Evolutionary conservation across 306 rosid genomes (phyloP).

Genomic region (Prunus campanulata): DNA sequence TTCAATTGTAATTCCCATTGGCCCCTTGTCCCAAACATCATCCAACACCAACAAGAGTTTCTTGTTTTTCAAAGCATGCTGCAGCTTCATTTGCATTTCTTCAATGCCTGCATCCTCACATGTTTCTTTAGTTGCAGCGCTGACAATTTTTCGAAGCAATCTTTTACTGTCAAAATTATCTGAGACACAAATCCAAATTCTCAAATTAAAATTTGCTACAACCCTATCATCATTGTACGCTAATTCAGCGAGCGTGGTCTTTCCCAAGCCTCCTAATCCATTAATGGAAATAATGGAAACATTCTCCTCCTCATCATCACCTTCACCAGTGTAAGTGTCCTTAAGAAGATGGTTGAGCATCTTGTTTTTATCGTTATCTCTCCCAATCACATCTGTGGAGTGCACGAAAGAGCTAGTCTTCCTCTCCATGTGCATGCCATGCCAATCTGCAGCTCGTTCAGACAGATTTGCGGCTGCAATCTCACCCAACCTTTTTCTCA

Average conservation of each 20-base stretch:
- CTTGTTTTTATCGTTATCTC: too few species aligned
- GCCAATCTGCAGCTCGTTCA: too few species aligned
- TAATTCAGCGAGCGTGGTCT: conserved; percentile 16
- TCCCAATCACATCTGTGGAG: neutral
- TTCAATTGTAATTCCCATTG: neutral
- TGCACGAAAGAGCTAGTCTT: too few species aligned
- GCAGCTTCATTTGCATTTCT: neutral
- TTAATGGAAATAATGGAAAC: neutral
- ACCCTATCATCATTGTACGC: neutral
- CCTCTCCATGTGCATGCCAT: neutral
- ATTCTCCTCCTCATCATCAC: too few species aligned
- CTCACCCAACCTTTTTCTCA: too few species aligned
- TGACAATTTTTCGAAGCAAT: neutral
- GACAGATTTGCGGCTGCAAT: neutral
- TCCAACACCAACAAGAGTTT: conserved; percentile 12
- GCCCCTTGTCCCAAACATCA: conserved; percentile 17
- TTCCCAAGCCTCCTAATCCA: conserved; percentile 30
- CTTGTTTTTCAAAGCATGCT: neutral
- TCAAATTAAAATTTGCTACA: neutral
- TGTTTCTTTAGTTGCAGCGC: neutral
- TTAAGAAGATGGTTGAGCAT: neutral
- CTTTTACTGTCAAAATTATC: neutral
- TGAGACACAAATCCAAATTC: conserved; percentile 27
- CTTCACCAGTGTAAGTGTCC: neutral
- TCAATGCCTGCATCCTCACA: neutral